Evolutionary conservation across 176 grass and related monocot species (phyloP), one percentile per base, ranked within the genome.

Genomic region (Avena sativa): DNA sequence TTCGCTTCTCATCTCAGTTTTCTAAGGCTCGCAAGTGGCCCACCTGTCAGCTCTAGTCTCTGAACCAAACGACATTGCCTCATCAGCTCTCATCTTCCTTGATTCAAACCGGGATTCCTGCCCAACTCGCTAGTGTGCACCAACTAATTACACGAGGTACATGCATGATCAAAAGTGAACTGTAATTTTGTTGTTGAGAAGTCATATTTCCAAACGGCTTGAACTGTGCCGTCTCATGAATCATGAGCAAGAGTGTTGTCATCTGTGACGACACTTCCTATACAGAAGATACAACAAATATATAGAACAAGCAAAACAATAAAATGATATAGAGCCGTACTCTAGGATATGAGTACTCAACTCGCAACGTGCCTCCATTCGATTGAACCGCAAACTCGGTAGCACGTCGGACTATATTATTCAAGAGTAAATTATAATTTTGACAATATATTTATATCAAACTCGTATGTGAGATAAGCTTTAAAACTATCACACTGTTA

Each of bases 241-340:
- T 25, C 5, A 74, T 74, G 12, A 74, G 21, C 46, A 74, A 50
- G 71, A 50, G n/a, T 74, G 71, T 74, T 46, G 46, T 50, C 71
- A 74, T 49, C 6, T 26, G 25, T 14, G 10, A 4, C 4, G 25
- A 28, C 25, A 65, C 4, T 65, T 15, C 43, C 44, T 8, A 50
- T 8, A 4, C 5, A 43, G 40, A 15, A 43, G 40, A 15, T 47
- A 49, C 6, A 20, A 74, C n/a, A 74, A 74, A 23, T 49, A 74
- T 25, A 74, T 50, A 9, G 47, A 48, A 74, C 44, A 11, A 74
- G 46, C n/a, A 74, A 50, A 74, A 50, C 46, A 74, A 65, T 65
- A 65, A 28, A 12, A 61, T 21, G 2, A 60, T 44, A 26, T 34
- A 16, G 21, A 21, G 21, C n/a, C n/a, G 70, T 73, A 74, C 71